These are phyloP conservation scores for Imleria badia DNA, from an alignment of 768 basidiomycete species.

Conservation along the genomic window DNA sequence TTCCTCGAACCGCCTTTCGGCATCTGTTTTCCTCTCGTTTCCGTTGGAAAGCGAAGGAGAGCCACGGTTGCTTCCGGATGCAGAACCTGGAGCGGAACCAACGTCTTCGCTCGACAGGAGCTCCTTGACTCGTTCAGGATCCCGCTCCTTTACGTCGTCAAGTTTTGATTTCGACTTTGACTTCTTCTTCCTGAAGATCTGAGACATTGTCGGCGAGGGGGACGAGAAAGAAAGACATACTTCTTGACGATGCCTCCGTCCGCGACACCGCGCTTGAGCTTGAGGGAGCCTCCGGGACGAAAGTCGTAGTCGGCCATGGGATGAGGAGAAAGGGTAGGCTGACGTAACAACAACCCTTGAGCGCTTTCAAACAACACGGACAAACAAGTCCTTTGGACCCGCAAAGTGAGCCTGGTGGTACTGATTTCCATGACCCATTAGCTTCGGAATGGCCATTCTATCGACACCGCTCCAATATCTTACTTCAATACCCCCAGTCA, in stretches of 20 bases:
- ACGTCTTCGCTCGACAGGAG: slow-evolving; percentile 49
- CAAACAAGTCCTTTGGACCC: slow-evolving; percentile 17
- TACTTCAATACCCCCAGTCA: slow-evolving; percentile 75
- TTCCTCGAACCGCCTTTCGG: slow-evolving; percentile 86
- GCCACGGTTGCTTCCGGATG: slow-evolving; percentile 56
- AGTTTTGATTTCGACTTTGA: slow-evolving; percentile 64
- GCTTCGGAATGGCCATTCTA: slow-evolving; percentile 64
- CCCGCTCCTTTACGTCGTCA: slow-evolving; percentile 44
- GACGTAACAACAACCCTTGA: slow-evolving; percentile 30
- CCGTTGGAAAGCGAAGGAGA: slow-evolving; percentile 57
- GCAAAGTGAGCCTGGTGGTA: no score
- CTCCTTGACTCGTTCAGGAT: slow-evolving; percentile 47
- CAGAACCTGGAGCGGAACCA: slow-evolving; percentile 39
- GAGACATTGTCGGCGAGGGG: neutral
- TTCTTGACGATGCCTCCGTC: slow-evolving; percentile 85
- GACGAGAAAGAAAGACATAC: slow-evolving; percentile 41
- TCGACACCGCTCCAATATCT: slow-evolving; percentile 69
- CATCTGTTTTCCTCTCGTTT: slow-evolving; percentile 71
- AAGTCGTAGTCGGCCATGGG: slow-evolving; percentile 83
- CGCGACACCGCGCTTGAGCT: slow-evolving; percentile 78
- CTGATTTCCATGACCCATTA: slow-evolving; percentile 17
- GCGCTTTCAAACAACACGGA: slow-evolving; percentile 14
- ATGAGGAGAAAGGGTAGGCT: slow-evolving; percentile 19
- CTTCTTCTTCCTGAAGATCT: slow-evolving; percentile 72
- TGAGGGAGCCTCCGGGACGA: slow-evolving; percentile 84